phyloP scores from a whole-genome alignment of 495 filamentous ascomycete species.

The Daldinia decipiens region DNA sequence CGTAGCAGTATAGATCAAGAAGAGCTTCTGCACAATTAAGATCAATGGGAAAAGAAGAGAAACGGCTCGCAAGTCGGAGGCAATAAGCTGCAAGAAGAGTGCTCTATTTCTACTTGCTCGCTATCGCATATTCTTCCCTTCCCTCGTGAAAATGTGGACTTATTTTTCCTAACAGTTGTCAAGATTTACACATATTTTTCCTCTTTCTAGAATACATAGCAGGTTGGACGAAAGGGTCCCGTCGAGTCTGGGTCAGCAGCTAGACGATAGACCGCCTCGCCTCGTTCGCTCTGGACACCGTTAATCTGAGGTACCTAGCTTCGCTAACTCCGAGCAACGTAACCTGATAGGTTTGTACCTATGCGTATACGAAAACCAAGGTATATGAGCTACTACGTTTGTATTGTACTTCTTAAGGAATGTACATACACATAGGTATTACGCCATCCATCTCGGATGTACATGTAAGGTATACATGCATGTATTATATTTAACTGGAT shows the following conservation, averaged over 20 bases:
- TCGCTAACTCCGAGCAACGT: slow-evolving; percentile 37
- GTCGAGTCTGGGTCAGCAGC: not conserved
- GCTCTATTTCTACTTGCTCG: slow-evolving; percentile 32
- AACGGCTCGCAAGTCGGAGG: not conserved
- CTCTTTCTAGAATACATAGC: slow-evolving; percentile 3
- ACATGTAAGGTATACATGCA: slow-evolving; percentile 1
- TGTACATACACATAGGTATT: slow-evolving; percentile 3
- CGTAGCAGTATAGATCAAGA: not conserved
- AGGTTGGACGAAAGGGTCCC: slow-evolving; percentile 5
- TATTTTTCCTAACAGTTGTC: slow-evolving; percentile 32
- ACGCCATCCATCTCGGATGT: slow-evolving; percentile 22
- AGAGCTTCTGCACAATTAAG: not conserved
- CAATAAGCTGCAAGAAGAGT: not conserved
- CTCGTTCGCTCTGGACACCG: slow-evolving; percentile 17
- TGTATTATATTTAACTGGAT: slow-evolving; percentile 3
- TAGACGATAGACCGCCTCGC: slow-evolving; percentile 17
- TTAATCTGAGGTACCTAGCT: slow-evolving; percentile 17
- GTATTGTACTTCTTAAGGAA: not conserved
- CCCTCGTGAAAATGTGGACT: slow-evolving; percentile 35
- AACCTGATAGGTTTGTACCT: slow-evolving; percentile 8
- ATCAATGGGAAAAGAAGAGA: slow-evolving; percentile 11
- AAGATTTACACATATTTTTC: slow-evolving; percentile 28
- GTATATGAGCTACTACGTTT: not conserved
- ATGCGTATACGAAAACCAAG: not conserved
- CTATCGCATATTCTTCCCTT: slow-evolving; percentile 36